Conservation (phyloP, 2,329 filamentous ascomycete species). For the Pseudocercospora musae region DNA sequence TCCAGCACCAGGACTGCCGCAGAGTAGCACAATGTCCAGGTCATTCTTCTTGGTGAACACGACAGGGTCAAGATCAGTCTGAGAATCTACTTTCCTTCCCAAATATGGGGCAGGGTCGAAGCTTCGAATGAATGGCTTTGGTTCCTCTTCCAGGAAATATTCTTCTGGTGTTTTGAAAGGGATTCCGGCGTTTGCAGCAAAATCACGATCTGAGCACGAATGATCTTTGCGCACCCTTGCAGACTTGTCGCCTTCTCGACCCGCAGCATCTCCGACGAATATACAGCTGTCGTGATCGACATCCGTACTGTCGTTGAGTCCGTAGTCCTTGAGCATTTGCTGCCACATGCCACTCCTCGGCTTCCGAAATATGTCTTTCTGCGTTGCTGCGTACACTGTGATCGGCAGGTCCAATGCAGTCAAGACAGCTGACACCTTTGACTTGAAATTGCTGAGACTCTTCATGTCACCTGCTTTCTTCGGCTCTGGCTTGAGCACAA, state of each 20-base stretch:
- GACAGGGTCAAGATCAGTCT: conserved; percentile 33
- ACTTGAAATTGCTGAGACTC: conserved; percentile 75
- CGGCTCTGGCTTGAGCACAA: conserved; percentile 69
- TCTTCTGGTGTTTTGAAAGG: conserved; percentile 85
- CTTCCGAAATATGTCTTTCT: conserved; percentile 78
- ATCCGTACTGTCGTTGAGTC: conserved; percentile 48
- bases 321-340: conserved; percentile 55
- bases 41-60: conserved; percentile 59
- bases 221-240: conserved; percentile 52
- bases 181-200: conserved; percentile 81
- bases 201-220: conserved; percentile 64
- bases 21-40: conserved; percentile 77
- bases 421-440: conserved; percentile 69
- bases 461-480: conserved; percentile 62
- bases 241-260: conserved; percentile 42
- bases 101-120: conserved; percentile 68
- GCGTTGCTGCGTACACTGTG: conserved; percentile 81
- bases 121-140: conserved; percentile 62
- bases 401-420: conserved; percentile 70
- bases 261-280: conserved; percentile 85
- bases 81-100: conserved; percentile 21
- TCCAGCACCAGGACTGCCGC: conserved; percentile 82
- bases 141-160: conserved; percentile 70
- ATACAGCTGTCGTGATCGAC: conserved; percentile 71
- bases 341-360: conserved; percentile 88